Evolutionary conservation across 2,329 filamentous ascomycete genomes (phyloP).

Genomic region (Colletotrichum tropicale): DNA sequence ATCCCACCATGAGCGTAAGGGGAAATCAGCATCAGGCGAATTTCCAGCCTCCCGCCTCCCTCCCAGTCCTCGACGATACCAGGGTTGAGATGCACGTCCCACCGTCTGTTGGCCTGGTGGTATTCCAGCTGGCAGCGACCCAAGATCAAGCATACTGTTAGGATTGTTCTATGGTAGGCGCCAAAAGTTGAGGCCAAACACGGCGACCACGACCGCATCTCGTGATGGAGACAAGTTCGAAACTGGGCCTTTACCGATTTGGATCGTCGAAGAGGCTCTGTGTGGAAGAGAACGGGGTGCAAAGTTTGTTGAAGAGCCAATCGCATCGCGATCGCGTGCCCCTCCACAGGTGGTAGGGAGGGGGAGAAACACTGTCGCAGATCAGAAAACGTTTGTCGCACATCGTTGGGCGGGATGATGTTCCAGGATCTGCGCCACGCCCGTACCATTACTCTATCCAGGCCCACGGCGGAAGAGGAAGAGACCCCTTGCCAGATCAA

Average conservation of each 20-base stretch:
- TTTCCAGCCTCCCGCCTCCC: background rate
- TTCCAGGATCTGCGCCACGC: conserved; percentile 19
- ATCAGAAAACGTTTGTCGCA: conserved; percentile 15
- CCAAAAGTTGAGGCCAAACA: conserved; percentile 20
- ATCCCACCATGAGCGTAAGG: background rate
- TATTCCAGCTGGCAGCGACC: background rate
- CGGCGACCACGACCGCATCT: background rate
- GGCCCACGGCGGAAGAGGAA: background rate
- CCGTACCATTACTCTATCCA: background rate
- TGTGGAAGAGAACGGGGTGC: background rate
- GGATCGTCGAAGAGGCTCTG: conserved; percentile 7
- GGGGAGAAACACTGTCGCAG: conserved; percentile 12
- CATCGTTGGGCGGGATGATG: conserved; percentile 1
- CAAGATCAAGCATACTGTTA: conserved; percentile 1
- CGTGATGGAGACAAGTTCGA: conserved; percentile 13
- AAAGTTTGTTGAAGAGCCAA: background rate
- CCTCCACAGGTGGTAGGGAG: background rate
- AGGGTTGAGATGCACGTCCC: background rate
- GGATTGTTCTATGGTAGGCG: background rate
- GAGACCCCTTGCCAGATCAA: background rate
- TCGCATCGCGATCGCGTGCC: background rate
- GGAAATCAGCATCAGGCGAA: background rate
- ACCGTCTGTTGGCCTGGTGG: background rate
- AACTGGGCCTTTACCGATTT: conserved; percentile 1
- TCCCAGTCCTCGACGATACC: background rate